These are phyloP conservation scores for Euptelea pleiosperma DNA, from an alignment of 164 flowering plant species.

Conservation along the genomic window DNA sequence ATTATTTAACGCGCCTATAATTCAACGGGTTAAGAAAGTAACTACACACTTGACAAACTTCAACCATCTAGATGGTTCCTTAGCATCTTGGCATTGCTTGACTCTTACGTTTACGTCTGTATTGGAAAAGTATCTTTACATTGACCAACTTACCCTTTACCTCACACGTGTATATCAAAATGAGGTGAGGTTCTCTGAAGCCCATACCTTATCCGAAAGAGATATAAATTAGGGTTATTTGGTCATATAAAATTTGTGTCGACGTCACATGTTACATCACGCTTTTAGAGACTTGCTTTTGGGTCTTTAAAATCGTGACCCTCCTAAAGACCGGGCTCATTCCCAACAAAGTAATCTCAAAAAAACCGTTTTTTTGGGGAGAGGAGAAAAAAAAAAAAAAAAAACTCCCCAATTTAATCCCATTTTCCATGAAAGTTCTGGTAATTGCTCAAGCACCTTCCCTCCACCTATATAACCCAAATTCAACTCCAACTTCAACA, in stretches of 20 bases:
- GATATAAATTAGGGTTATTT: not conserved
- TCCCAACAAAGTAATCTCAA: not conserved
- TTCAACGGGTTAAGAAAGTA: no score
- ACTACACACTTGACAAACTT: no score
- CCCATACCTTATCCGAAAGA: not conserved
- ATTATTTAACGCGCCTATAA: no score
- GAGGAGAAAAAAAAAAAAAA: no score
- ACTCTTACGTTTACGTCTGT: not conserved
- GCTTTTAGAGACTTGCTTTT: not conserved
- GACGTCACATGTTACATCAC: constrained; percentile 15
- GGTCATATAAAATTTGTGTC: not conserved
- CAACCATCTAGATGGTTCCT: no score
- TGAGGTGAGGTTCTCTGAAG: no score
- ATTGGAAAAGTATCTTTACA: no score
- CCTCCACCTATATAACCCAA: constrained; percentile 14
- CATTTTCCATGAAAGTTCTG: constrained; percentile 18
- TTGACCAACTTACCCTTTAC: no score
- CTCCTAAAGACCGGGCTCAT: constrained; percentile 6
- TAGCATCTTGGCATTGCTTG: constrained; percentile 3
- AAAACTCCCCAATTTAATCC: not conserved
- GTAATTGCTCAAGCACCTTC: no score
- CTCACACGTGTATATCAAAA: no score
- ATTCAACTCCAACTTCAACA: no score
- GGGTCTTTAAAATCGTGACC: not conserved
- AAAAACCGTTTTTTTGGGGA: no score